These are phyloP conservation scores for Fusarium guadeloupense DNA, from an alignment of 2,329 filamentous ascomycete genomes.

Conservation along the genomic window DNA sequence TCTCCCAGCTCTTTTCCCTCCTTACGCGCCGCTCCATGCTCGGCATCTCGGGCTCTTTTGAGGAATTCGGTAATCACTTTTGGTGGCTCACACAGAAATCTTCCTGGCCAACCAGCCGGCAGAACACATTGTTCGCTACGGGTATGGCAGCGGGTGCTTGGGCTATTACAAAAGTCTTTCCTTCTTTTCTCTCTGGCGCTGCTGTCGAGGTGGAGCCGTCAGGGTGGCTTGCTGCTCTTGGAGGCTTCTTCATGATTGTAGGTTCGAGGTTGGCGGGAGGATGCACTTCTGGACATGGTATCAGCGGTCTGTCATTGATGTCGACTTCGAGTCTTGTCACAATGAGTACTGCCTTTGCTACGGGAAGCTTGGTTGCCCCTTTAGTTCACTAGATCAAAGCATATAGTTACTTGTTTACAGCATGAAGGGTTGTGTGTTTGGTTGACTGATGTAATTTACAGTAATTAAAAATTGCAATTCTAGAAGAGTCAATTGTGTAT, in stretches of 20 bases:
- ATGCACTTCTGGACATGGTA: conserved; percentile 75
- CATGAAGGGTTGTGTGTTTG: not conserved
- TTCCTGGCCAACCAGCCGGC: conserved; percentile 48
- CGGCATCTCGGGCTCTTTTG: conserved; percentile 69
- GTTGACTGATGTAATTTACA: too few relatives aligned
- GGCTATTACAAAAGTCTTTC: conserved; percentile 47
- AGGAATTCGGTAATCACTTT: conserved; percentile 66
- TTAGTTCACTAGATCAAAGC: conserved; percentile 37
- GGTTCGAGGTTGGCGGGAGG: conserved; percentile 71
- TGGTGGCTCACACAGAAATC: conserved; percentile 53
- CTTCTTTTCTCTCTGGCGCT: conserved; percentile 42
- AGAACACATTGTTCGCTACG: conserved; percentile 60
- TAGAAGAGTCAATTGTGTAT: not conserved
- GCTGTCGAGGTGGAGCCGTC: conserved; percentile 47
- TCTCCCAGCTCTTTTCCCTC: conserved; percentile 66
- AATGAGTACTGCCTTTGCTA: conserved; percentile 65
- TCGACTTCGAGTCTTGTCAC: conserved; percentile 70
- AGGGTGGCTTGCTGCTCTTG: conserved; percentile 53
- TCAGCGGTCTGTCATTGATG: conserved; percentile 72
- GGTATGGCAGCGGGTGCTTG: conserved; percentile 61
- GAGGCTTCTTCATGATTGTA: conserved; percentile 66
- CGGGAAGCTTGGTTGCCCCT: conserved; percentile 52
- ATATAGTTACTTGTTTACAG: not conserved
- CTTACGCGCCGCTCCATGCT: conserved; percentile 62
- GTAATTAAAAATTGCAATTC: not conserved